Conservation (phyloP, 2,329 filamentous ascomycete species). For the Gliomastix tumulicola region DNA sequence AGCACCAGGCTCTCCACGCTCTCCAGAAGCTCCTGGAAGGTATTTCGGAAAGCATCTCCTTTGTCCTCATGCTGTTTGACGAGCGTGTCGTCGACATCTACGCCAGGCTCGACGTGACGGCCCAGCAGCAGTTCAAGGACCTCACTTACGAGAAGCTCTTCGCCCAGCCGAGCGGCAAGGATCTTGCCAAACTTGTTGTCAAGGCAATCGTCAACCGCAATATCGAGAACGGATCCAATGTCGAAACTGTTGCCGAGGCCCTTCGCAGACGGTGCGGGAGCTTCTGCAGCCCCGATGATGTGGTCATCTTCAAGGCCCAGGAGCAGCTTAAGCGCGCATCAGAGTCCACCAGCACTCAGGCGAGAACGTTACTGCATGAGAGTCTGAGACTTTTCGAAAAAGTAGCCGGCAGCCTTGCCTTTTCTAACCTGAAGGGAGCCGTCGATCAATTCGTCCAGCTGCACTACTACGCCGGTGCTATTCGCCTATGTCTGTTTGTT, state of each 20-base stretch:
- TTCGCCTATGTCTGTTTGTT: conserved; percentile 77
- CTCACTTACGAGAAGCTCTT: conserved; percentile 89
- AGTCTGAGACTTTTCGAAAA: conserved; percentile 83
- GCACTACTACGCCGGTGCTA: conserved; percentile 89
- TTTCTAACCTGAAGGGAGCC: conserved; percentile 71
- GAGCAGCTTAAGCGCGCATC: conserved; percentile 86
- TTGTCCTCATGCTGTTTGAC: conserved; percentile 90
- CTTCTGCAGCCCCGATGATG: conserved; percentile 96
- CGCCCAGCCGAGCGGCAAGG: conserved; percentile 69
- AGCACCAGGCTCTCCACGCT: conserved; percentile 86
- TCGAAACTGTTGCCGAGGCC: conserved; percentile 96
- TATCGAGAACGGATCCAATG: conserved; percentile 92
- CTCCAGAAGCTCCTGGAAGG: conserved; percentile 79
- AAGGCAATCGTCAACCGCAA: conserved; percentile 98
- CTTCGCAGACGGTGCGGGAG: conserved; percentile 85
- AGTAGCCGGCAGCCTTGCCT: conserved; percentile 76
- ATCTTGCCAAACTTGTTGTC: conserved; percentile 87
- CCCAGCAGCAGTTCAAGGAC: conserved; percentile 62
- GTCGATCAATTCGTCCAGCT: conserved; percentile 73
- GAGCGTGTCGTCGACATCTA: conserved; percentile 89
- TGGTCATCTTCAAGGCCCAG: conserved; percentile 96
- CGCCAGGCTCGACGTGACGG: conserved; percentile 61
- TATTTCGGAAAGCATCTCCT: conserved; percentile 94
- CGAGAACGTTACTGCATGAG: conserved; percentile 76
- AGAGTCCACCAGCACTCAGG: conserved; percentile 73